Evolutionary conservation across 2,329 filamentous ascomycete species (phyloP).

Genomic region (Sarocladiaceae sp.): DNA sequence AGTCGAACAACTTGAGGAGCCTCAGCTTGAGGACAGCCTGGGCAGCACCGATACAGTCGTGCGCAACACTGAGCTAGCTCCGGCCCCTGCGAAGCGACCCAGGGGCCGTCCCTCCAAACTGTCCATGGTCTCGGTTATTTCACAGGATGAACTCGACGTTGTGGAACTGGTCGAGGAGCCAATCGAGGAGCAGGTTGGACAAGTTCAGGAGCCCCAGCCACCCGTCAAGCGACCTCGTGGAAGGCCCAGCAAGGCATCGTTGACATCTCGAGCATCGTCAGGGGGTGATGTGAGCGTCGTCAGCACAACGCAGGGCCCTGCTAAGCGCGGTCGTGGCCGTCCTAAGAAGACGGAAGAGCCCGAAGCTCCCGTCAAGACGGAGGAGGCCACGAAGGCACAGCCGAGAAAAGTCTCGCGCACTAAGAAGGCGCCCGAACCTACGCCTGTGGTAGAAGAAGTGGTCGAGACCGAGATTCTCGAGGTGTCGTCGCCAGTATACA

Average conservation of each 20-base stretch:
- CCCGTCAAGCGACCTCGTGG: background rate
- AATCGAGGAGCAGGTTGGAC: background rate
- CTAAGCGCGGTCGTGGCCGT: slow-evolving; percentile 25
- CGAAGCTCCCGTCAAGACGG: background rate
- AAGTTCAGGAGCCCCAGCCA: background rate
- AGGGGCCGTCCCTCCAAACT: slow-evolving; percentile 1
- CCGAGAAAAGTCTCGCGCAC: slow-evolving; percentile 9
- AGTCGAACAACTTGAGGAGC: slow-evolving; percentile 11
- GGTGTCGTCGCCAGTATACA: slow-evolving; percentile 24
- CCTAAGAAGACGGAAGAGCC: slow-evolving; percentile 24
- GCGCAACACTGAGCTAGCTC: slow-evolving; percentile 25
- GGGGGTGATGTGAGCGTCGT: background rate
- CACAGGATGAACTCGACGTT: slow-evolving; percentile 3
- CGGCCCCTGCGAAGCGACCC: background rate
- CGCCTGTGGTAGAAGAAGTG: background rate
- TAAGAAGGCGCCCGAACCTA: slow-evolving; percentile 6
- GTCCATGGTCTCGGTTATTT: background rate
- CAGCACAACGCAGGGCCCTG: slow-evolving; percentile 12
- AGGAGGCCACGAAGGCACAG: background rate
- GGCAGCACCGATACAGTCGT: slow-evolving; percentile 38
- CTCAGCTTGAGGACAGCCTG: slow-evolving; percentile 34
- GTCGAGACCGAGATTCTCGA: slow-evolving; percentile 10
- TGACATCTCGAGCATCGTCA: slow-evolving; percentile 20
- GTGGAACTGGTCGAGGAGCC: background rate
- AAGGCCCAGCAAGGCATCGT: slow-evolving; percentile 25